Base-by-base conservation (phyloP, 768 basidiomycete genomes). In the Boletus reticulatus region DNA sequence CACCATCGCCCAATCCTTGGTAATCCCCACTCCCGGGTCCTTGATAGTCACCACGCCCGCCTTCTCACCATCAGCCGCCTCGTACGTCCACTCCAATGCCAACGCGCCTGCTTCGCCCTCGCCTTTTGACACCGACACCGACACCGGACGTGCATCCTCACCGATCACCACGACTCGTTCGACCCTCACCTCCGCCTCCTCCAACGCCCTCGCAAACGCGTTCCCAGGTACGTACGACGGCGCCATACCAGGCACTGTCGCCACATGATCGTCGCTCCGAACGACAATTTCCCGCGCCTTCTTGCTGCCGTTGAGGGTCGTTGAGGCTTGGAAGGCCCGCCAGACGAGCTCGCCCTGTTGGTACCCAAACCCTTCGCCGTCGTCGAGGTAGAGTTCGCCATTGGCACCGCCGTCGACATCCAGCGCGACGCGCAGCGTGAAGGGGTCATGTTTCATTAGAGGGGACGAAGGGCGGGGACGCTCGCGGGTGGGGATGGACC, bases 361-460 rank as follows among this genome's bases (percentile, higher is more conserved):
- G 72, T 94, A 86, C 6, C 79, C 75, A 71, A 85, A 98, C 0
- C 88, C 83, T 49, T 88, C 88, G 14, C 97, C 97, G 62, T 98
- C 97, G 68, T 99, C 97, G 53, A 96, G 82, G 73, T 98, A 99
- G 38, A 99, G 78, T 65, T 95, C 91, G 37, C 97, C 97, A 2
- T 66, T 68, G 0, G 95, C 95, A 29, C 60, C 65, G 27, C 74
- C 72, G 2, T 75, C 65, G 45, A 84, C 82, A 72, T 81, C 81
- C 19, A 96, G 76, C 0, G 94, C 92, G 22, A 96, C 80, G 52
- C 88, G 85, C 38, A 98, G 81, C 0, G 94, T 98, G 78, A 95
- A 92, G 0, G 96, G 97, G 67, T 99, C 97, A 50, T 78, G 73
- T 75, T 87, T 90, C 90, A 97, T 96, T 42, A 95, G 77, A 0